Evolutionary conservation across 371 early-diverging fungal species (phyloP).

Genomic region (Coemansia sp.): DNA sequence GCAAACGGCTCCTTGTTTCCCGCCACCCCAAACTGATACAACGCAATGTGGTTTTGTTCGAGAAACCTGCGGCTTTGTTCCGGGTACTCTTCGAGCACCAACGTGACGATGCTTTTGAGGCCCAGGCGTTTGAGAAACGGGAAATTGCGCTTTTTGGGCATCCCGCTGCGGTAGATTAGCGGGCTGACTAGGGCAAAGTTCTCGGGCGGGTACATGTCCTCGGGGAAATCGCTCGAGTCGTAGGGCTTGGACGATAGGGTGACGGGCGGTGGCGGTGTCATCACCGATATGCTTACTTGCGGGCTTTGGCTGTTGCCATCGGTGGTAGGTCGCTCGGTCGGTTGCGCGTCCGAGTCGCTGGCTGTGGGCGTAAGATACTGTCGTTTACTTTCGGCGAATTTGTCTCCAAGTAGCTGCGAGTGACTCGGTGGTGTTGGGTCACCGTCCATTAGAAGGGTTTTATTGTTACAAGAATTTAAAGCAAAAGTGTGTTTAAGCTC

Average conservation of each 20-base stretch:
- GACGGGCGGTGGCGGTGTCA: conserved; percentile 22
- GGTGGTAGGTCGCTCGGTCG: no score
- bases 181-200: conserved; percentile 93
- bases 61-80: conserved; percentile 88
- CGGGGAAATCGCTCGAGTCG: conserved; percentile 3
- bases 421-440: no score
- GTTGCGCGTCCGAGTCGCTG: no score
- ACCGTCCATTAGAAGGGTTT: no score
- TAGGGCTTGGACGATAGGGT: background rate
- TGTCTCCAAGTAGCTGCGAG: no score
- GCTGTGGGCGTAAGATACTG: no score
- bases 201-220: conserved; percentile 76
- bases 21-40: conserved; percentile 94
- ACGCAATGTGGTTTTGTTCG: conserved; percentile 75
- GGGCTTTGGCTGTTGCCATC: conserved; percentile 9
- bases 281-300: conserved; percentile 22
- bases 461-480: no score
- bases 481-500: no score
- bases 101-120: conserved; percentile 87
- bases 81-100: conserved; percentile 94
- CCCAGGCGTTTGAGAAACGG: conserved; percentile 86
- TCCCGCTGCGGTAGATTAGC: conserved; percentile 89
- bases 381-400: no score
- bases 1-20: conserved; percentile 98
- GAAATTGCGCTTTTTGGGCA: conserved; percentile 88